phyloP scores from a whole-genome alignment of 1,284 basidiomycete species.

The Cryptococcus wingfieldii region DNA sequence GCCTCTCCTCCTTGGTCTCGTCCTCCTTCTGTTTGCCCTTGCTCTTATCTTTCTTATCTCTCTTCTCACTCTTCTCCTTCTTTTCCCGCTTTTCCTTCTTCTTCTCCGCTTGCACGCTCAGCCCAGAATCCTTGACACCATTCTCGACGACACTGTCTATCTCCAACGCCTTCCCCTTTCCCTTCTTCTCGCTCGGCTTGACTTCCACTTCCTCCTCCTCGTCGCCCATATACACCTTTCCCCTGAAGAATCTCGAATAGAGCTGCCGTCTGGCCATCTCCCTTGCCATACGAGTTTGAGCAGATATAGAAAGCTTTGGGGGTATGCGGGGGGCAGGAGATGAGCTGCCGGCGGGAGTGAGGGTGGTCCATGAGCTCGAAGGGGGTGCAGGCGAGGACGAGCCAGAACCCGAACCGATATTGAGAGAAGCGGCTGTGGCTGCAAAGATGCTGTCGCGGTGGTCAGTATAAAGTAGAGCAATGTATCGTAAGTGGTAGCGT shows the following conservation, averaged over 20 bases:
- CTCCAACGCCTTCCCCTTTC: slow-evolving; percentile 5
- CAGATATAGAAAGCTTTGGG: slow-evolving; percentile 47
- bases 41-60: slow-evolving; percentile 5
- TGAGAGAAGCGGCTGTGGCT: slow-evolving; percentile 70
- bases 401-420: slow-evolving; percentile 34
- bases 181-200: slow-evolving; percentile 6
- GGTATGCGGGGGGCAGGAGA: slow-evolving; percentile 16
- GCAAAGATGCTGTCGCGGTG: slow-evolving; percentile 61
- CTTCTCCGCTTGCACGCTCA: background rate
- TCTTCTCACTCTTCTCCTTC: slow-evolving; percentile 1
- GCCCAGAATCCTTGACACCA: slow-evolving; percentile 3
- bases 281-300: slow-evolving; percentile 65
- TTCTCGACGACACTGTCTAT: background rate
- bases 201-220: slow-evolving; percentile 9
- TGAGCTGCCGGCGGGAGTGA: slow-evolving; percentile 2
- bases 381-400: slow-evolving; percentile 8
- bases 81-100: background rate
- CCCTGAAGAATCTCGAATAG: slow-evolving; percentile 76
- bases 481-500: slow-evolving; percentile 41
- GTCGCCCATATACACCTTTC: slow-evolving; percentile 57
- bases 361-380: slow-evolving; percentile 21
- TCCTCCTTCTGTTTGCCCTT: slow-evolving; percentile 8
- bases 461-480: background rate
- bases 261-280: slow-evolving; percentile 69
- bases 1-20: background rate